Evolutionary conservation across 1,284 basidiomycete genomes (phyloP).

Genomic region (Phylloboletellus chloephorus): DNA sequence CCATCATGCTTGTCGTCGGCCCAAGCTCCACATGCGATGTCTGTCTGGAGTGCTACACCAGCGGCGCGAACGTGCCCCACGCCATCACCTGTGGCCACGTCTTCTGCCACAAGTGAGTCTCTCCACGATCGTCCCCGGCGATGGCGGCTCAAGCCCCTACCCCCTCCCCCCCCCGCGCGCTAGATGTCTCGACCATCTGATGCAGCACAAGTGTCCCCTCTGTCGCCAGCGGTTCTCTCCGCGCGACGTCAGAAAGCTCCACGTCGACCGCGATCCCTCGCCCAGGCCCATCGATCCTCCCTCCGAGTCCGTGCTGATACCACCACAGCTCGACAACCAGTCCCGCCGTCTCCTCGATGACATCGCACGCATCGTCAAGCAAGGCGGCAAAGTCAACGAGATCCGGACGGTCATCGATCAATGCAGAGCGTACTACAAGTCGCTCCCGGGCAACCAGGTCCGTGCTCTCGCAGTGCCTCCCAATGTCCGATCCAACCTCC

Average conservation of each 20-base stretch:
- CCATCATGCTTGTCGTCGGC: constrained; percentile 42
- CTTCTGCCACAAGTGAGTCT: constrained; percentile 37
- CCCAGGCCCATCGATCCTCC: constrained; percentile 6
- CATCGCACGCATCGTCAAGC: constrained; percentile 35
- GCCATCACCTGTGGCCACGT: constrained; percentile 43
- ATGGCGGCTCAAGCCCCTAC: constrained; percentile 3
- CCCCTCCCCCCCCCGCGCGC: neutral
- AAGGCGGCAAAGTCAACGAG: constrained; percentile 34
- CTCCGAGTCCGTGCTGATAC: constrained; percentile 12
- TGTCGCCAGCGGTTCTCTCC: constrained; percentile 31
- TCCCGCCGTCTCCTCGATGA: constrained; percentile 33
- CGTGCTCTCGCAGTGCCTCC: constrained; percentile 6
- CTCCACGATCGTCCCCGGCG: neutral
- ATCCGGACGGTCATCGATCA: constrained; percentile 35
- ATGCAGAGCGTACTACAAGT: constrained; percentile 35
- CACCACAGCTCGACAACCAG: constrained; percentile 28
- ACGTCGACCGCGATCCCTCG: constrained; percentile 26
- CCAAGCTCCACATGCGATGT: constrained; percentile 44
- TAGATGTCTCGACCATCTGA: constrained; percentile 32
- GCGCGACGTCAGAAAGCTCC: constrained; percentile 30
- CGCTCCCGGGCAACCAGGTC: constrained; percentile 36
- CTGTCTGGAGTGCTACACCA: constrained; percentile 41
- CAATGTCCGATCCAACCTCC: constrained; percentile 10
- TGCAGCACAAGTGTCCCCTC: constrained; percentile 33
- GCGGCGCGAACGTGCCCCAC: constrained; percentile 34